phyloP scores from a whole-genome alignment of 805 yeast genomes.

The Starmerella stellata region DNA sequence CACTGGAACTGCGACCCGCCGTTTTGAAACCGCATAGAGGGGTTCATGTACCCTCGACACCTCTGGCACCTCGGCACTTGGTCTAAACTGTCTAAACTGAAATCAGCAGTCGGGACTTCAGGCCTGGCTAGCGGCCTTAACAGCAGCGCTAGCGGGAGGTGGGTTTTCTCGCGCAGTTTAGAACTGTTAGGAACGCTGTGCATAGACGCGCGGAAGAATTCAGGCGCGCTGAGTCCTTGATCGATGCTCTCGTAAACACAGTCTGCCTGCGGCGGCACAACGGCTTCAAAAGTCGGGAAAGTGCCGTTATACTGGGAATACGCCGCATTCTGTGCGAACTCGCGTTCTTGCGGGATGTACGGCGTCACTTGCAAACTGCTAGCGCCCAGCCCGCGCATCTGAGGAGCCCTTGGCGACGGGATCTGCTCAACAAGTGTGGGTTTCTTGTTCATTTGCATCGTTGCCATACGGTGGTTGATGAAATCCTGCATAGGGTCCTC shows the following conservation, averaged over 20 bases:
- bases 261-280: constrained; percentile 69
- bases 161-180: constrained; percentile 45
- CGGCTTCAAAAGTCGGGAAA: constrained; percentile 58
- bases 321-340: constrained; percentile 13
- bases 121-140: constrained; percentile 73
- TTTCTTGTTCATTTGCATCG: neutral
- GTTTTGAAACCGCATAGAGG: constrained; percentile 49
- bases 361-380: constrained; percentile 14
- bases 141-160: constrained; percentile 64
- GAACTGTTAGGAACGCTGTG: constrained; percentile 67
- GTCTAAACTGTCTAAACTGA: constrained; percentile 14
- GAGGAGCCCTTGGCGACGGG: constrained; percentile 6
- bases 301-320: constrained; percentile 26
- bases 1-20: constrained; percentile 52
- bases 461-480: neutral
- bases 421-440: constrained; percentile 7
- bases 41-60: constrained; percentile 80
- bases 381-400: constrained; percentile 11
- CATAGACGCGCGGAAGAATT: constrained; percentile 59
- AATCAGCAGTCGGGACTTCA: constrained; percentile 50
- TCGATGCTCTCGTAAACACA: constrained; percentile 52
- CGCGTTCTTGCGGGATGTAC: constrained; percentile 17
- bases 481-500: neutral
- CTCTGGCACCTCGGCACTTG: constrained; percentile 73
- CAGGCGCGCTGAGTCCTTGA: constrained; percentile 72